Percentiles rank a stretch among this genome's conserved stretches.
Evolutionary conservation across 176 grass and related monocot genomes (phyloP).

Genomic region (Oryza rufipogon): DNA sequence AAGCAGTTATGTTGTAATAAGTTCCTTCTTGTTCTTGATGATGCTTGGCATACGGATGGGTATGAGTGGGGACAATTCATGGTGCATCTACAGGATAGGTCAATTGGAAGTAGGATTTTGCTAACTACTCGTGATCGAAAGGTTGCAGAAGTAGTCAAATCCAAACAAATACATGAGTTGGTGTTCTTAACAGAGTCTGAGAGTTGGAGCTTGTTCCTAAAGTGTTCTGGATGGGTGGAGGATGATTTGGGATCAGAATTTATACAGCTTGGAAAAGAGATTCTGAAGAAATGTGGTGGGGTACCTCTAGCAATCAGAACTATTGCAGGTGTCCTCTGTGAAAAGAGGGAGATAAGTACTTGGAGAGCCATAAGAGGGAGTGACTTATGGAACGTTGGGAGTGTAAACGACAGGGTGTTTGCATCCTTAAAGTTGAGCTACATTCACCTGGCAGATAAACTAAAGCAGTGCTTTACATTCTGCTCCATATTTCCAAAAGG

Average conservation of each 20-base stretch:
- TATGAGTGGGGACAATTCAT: conserved; percentile 9
- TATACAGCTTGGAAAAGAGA: conserved; percentile 26
- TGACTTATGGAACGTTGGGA: not conserved
- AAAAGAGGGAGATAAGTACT: not conserved
- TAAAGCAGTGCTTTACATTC: conserved; percentile 19
- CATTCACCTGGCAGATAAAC: not conserved
- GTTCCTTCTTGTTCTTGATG: conserved; percentile 41
- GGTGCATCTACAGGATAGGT: not conserved
- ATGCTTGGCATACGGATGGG: conserved; percentile 31
- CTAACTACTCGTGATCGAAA: conserved; percentile 30
- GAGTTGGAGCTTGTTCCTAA: not conserved
- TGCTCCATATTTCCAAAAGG: conserved; percentile 31
- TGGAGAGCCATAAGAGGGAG: conserved; percentile 12
- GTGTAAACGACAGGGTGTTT: not conserved
- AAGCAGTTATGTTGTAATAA: too few species aligned
- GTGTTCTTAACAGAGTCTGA: not conserved
- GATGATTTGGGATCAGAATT: not conserved
- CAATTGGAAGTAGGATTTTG: conserved; percentile 41
- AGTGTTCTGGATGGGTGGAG: not conserved
- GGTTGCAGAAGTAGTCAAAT: not conserved
- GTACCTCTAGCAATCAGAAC: conserved; percentile 29
- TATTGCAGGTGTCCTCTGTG: not conserved
- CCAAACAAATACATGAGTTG: not conserved
- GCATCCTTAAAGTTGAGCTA: conserved; percentile 28
- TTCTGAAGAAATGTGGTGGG: conserved; percentile 31